Base-by-base conservation (phyloP, 306 rosid genomes). In the Fagus sylvatica region DNA sequence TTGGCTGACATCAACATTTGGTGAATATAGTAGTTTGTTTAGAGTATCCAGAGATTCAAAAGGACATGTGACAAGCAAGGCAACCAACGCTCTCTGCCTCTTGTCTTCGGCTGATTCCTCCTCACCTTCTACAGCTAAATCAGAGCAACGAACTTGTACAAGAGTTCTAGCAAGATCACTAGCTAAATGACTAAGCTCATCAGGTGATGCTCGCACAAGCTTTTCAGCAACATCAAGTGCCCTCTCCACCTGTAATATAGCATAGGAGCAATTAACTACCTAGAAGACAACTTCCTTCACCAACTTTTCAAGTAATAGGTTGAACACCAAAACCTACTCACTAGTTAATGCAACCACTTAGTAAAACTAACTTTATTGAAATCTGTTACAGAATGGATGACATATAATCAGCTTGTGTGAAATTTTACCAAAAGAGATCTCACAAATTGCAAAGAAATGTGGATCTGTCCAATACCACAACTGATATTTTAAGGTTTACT, bases 131-230 rank as follows among this genome's bases (percentile, higher is more conserved):
- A 91, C 87, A 68, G 98, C 91, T 76, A 91, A 81, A 72, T 95
- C 97, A 74, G 96, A 89, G 87, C 98, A 95, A 74, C 93, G 98
- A 74, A 95, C 93, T 88, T 92, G 95, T 78, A 89, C 85, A 53
- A 95, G 95, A 79, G 91, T 88, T 87, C 97, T 87, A 53, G 86
- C 81, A 12, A 95, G 92, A 88, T 92, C 98, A 64, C 86, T 76
- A 49, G 96, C 97, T 42, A 91, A 72, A 16, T 89, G 92, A 83
- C 86, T 88, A 53, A 95, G 97, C 84, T 95, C 98, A 59, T 95
- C 98, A 1, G 98, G 98, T 37, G 98, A 91, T 46, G 97, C 93
- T 83, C 97, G 89, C 71, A 95, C 80, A 74, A 95, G 93, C 67
- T 87, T 89, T 81, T 95, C 98, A 62, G 92, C 90, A 71, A 91